Percentiles rank a stretch among this genome's conserved stretches.
Evolutionary conservation across 176 grass and related monocot species (phyloP).

Genomic region (Aechmea fasciata): DNA sequence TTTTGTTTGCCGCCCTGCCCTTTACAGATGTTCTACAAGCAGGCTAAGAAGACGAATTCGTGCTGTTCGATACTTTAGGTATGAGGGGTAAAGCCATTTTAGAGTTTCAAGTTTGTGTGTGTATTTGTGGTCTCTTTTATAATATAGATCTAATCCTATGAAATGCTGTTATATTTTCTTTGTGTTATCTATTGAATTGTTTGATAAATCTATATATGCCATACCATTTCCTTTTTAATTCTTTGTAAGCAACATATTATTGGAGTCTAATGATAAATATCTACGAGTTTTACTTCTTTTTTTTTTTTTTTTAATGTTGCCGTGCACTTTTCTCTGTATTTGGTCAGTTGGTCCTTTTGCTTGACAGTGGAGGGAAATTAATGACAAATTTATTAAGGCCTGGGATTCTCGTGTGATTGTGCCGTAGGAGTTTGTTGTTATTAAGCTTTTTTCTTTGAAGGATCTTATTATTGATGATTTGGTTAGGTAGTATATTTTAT

Average conservation of each 20-base stretch:
- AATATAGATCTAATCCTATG: neutral
- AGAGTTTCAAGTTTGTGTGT: neutral
- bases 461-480: too few relatives aligned
- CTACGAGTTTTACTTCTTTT: too few relatives aligned
- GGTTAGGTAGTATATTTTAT: too few relatives aligned
- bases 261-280: too few relatives aligned
- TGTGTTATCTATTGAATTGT: conserved; percentile 1
- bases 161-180: neutral
- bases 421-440: too few relatives aligned
- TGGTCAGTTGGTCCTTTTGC: too few relatives aligned
- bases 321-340: too few relatives aligned
- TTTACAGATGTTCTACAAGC: conserved; percentile 98
- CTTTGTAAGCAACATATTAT: neutral
- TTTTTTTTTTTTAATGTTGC: too few relatives aligned
- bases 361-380: too few relatives aligned
- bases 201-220: neutral
- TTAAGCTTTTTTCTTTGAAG: too few relatives aligned
- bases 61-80: conserved; percentile 83
- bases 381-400: too few relatives aligned
- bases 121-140: neutral
- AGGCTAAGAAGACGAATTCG: conserved; percentile 92
- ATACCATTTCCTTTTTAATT: neutral
- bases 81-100: neutral
- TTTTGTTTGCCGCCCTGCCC: neutral
- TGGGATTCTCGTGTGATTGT: too few relatives aligned